Conservation (phyloP, 495 filamentous ascomycete species). For the Amorphotheca resinae region DNA sequence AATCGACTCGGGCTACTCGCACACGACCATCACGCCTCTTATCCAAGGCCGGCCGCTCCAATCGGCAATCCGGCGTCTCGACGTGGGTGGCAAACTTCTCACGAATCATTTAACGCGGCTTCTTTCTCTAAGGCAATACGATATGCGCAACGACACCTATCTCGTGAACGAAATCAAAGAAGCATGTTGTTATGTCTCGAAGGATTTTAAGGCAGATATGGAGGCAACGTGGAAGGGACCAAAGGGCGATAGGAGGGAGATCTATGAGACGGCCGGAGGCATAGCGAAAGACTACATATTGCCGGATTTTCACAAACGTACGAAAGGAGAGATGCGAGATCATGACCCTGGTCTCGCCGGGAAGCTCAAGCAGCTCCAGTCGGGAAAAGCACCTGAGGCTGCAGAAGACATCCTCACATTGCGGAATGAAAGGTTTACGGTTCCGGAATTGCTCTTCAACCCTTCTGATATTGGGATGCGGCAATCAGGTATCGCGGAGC, state of each 20-base stretch:
- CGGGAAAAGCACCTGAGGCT: constrained; percentile 39
- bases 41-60: constrained; percentile 72
- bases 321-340: constrained; percentile 59
- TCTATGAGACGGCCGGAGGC: constrained; percentile 38
- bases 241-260: constrained; percentile 31
- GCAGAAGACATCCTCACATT: constrained; percentile 77
- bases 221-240: constrained; percentile 78
- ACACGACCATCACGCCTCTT: constrained; percentile 84
- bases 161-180: constrained; percentile 96
- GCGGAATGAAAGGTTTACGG: constrained; percentile 81
- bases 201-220: constrained; percentile 66
- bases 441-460: constrained; percentile 82
- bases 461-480: constrained; percentile 79
- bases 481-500: constrained; percentile 69
- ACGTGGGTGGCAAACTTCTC: constrained; percentile 83
- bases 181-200: constrained; percentile 68
- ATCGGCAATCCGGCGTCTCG: constrained; percentile 69
- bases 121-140: constrained; percentile 80
- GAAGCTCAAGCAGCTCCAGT: constrained; percentile 45
- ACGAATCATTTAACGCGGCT: constrained; percentile 92
- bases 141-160: constrained; percentile 85
- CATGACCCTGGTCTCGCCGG: constrained; percentile 54
- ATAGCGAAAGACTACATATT: constrained; percentile 87
- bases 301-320: constrained; percentile 71
- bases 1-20: constrained; percentile 85